Conservation (phyloP, 2,329 filamentous ascomycete genomes). For the Diaporthe australafricana region DNA sequence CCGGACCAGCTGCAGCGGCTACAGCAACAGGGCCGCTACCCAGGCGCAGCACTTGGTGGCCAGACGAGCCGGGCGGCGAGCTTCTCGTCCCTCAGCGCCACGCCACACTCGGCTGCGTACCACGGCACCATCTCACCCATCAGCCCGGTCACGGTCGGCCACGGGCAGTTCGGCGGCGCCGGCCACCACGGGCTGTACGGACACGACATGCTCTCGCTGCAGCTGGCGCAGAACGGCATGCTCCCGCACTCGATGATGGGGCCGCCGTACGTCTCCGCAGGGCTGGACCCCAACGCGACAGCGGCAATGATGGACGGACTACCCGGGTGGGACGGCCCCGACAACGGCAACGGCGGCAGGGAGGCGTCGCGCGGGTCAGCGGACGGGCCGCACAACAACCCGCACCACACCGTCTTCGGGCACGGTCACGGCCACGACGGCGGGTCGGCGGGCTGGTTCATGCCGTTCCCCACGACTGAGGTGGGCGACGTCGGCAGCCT, state of each 20-base stretch:
- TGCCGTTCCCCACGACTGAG: conserved; percentile 88
- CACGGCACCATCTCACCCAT: conserved; percentile 62
- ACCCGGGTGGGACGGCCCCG: conserved; percentile 53
- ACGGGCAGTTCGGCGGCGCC: conserved; percentile 49
- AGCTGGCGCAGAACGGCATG: conserved; percentile 62
- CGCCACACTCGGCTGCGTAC: conserved; percentile 56
- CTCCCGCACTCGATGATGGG: conserved; percentile 71
- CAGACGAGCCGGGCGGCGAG: conserved; percentile 54
- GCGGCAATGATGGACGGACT: conserved; percentile 56
- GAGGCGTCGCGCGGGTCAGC: conserved; percentile 39
- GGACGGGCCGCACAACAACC: conserved; percentile 29
- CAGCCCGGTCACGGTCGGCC: conserved; percentile 59
- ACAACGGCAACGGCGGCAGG: conserved; percentile 46
- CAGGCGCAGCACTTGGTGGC: conserved; percentile 50
- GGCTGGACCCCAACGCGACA: conserved; percentile 55
- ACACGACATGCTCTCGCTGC: conserved; percentile 64
- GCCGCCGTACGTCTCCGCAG: conserved; percentile 50
- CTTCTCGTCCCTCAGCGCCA: conserved; percentile 54
- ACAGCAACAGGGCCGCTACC: conserved; percentile 57
- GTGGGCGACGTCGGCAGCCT: conserved; percentile 59
- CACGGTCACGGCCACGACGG: conserved; percentile 55
- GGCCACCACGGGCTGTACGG: conserved; percentile 57
- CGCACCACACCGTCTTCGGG: conserved; percentile 45
- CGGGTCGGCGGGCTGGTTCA: conserved; percentile 82
- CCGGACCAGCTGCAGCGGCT: conserved; percentile 49